Base-by-base conservation (phyloP, 805 yeast genomes). In the Pichia pseudocactophila region DNA sequence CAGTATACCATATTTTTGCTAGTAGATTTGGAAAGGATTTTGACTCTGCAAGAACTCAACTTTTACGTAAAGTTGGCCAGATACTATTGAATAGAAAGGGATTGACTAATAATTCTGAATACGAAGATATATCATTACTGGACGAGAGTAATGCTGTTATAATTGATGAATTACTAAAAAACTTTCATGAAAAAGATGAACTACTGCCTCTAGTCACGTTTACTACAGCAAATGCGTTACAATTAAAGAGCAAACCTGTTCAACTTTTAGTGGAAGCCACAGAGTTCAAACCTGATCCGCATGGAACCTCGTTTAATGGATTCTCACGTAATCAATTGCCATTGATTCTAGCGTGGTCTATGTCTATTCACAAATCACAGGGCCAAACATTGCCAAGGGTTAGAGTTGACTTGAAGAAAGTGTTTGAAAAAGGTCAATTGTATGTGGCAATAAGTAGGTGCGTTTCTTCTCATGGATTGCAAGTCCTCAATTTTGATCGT, bases 371-470 rank as follows among this genome's bases (percentile, higher is more conserved):
- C 56, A 84, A 84, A 57, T 76, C 92, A 0, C 95, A 84, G 57
- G 95, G 95, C 2, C 94, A 84, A 62, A 82, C 95, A 0, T 69
- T 84, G 36, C 78, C 74, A 34, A 60, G 85, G 47, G 78, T 84
- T 3, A 76, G 74, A 48, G 86, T 84, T 11, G 89, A 84, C 53
- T 59, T 84, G 37, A 66, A 72, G 20, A 73, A 69, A 48, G 73
- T 77, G 20, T 84, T 84, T 51, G 94, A 84, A 57, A 81, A 76
- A 42, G 95, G 95, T 17, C 95, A 84, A 53, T 87, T 82, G 4
- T 84, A 84, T 53, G 92, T 84, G 30, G 92, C 95, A 0, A 62
- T 84, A 39, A 80, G 88, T 36, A 71, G 95, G 67, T 92, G 92
- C 7, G 80, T 76, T 0, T 74, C 78, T 27, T 74, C 78, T 48